Conservation (phyloP, 345 rosid species). For the Rhodamnia argentea region DNA sequence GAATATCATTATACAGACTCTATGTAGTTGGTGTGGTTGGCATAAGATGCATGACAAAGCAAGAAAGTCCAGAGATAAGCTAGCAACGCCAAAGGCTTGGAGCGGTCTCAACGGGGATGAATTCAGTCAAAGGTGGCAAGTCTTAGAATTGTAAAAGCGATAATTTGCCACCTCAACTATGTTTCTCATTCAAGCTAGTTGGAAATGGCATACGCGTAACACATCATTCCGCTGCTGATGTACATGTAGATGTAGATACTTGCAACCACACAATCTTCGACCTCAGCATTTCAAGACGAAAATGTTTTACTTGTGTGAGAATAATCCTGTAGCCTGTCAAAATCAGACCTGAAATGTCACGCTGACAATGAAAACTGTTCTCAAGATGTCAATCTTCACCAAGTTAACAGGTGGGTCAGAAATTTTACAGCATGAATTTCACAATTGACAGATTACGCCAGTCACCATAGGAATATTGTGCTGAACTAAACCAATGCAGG, state of each 20-base stretch:
- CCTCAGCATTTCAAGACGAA: background rate
- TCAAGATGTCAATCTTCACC: background rate
- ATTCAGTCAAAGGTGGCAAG: background rate
- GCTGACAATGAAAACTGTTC: background rate
- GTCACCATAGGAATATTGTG: background rate
- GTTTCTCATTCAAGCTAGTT: background rate
- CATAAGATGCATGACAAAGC: background rate
- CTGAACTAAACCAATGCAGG: background rate
- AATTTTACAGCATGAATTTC: background rate
- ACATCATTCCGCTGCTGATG: background rate
- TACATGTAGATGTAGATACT: background rate
- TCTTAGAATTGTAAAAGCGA: background rate
- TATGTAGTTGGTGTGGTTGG: background rate
- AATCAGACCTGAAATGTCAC: background rate
- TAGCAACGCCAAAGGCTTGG: background rate
- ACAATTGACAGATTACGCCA: background rate
- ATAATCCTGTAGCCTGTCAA: background rate
- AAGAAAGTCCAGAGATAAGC: background rate
- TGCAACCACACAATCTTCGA: background rate
- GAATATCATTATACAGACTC: background rate
- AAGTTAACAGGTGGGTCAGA: background rate
- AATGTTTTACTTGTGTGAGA: background rate
- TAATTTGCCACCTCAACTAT: background rate
- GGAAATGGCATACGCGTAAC: background rate
- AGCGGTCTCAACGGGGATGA: background rate